phyloP scores from a whole-genome alignment of 2,329 filamentous ascomycete genomes.

The Trichoderma afroharzianum region DNA sequence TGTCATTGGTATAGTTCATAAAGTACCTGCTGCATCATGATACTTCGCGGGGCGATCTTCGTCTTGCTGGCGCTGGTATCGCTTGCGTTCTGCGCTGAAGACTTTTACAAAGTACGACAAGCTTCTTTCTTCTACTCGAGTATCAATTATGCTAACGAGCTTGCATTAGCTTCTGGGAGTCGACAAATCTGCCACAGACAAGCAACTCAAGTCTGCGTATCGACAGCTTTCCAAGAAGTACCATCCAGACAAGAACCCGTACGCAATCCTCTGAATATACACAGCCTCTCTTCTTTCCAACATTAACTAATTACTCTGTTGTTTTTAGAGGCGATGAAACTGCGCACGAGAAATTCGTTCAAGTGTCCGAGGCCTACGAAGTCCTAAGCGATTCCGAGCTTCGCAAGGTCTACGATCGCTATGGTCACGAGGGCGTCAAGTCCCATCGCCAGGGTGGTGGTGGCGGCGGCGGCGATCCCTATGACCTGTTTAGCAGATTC shows the following conservation, averaged over 20 bases:
- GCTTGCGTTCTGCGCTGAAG: constrained; percentile 58
- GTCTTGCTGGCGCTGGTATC: constrained; percentile 53
- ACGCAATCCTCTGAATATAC: constrained; percentile 35
- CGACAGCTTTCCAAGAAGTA: constrained; percentile 89
- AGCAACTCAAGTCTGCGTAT: constrained; percentile 92
- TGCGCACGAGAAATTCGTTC: constrained; percentile 87
- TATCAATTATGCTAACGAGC: not conserved
- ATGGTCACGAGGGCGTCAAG: constrained; percentile 87
- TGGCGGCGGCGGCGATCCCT: constrained; percentile 63
- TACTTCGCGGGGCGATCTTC: constrained; percentile 48
- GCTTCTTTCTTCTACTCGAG: not conserved
- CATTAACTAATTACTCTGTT: not conserved
- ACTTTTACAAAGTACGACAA: constrained; percentile 70
- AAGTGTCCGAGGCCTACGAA: constrained; percentile 94
- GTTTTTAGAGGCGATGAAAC: constrained; percentile 64
- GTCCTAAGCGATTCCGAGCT: constrained; percentile 75
- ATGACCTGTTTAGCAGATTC: constrained; percentile 94
- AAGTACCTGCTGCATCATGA: constrained; percentile 41
- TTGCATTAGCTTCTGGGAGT: constrained; percentile 68
- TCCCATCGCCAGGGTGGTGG: constrained; percentile 71
- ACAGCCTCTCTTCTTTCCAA: too few relatives aligned
- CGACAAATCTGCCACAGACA: constrained; percentile 73
- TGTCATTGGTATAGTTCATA: constrained; percentile 17
- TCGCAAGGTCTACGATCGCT: constrained; percentile 87
- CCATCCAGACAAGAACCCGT: constrained; percentile 98